Evolutionary conservation across 257 asterid species (phyloP).

Genomic region (Solanum tarijense): DNA sequence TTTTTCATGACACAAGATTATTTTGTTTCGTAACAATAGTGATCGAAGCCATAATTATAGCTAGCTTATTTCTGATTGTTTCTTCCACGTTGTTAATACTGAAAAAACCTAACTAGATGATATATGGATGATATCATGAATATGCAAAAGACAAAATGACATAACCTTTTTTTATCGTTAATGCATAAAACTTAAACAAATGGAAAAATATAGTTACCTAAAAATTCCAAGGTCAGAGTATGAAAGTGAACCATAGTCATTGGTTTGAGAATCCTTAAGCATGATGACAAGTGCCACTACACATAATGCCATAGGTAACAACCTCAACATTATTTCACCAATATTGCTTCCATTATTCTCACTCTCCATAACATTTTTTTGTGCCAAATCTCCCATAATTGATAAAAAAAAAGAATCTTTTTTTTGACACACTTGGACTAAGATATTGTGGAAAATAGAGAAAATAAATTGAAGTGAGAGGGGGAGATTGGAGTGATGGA

Average conservation of each 20-base stretch:
- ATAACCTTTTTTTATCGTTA: background rate
- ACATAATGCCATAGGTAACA: conserved; percentile 58
- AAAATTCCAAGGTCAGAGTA: conserved; percentile 74
- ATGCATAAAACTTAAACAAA: background rate
- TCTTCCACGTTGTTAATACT: background rate
- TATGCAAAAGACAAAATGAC: background rate
- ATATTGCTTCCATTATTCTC: conserved; percentile 38
- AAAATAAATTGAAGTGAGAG: background rate
- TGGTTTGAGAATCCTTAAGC: conserved; percentile 74
- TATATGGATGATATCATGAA: background rate
- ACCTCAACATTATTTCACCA: conserved; percentile 69
- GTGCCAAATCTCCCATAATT: background rate
- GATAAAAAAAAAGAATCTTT: background rate
- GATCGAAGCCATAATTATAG: background rate
- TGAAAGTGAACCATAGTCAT: conserved; percentile 58
- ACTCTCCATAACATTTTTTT: conserved; percentile 4
- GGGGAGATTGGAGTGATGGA: background rate
- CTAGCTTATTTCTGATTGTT: background rate
- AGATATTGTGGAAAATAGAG: background rate
- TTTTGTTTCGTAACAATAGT: background rate
- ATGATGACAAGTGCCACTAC: conserved; percentile 64
- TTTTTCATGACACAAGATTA: too few species aligned
- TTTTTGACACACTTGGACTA: background rate
- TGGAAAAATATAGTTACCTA: conserved; percentile 21
- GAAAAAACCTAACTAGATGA: background rate